Evolutionary conservation across 2,329 filamentous ascomycete species (phyloP), one percentile per base, ranked within the genome.

Genomic region (Cryphonectria carpinicola): DNA sequence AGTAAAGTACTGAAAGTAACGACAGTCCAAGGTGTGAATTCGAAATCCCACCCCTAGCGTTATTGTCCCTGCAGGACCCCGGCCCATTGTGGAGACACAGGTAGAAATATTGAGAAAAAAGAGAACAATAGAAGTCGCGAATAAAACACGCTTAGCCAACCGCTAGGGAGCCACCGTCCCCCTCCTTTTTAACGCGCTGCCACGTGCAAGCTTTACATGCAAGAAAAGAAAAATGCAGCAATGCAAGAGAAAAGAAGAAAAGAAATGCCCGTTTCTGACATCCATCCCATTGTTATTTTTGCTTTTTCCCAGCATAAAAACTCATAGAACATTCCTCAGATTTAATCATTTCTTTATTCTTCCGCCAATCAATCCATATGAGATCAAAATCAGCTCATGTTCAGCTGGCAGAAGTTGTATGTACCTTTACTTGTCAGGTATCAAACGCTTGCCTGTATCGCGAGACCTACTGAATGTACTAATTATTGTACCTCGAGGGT

Each of bases 101-200:
- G 41, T n/a, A 65, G 28, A 65, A 65, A 49, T 49, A 49, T 32
- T 46, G 43, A 28, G n/a, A 35, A 39, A 37, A 64, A 46, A 65
- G 32, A 49, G 62, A 65, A 65, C 14, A 46, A 65, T 65, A 43
- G 28, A 43, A 65, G 63, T 46, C 63, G 63, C 63, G 63, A 49
- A 25, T 37, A 6, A 52, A 32, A 65, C 63, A 65, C 63, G 63
- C 63, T 52, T 28, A 35, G 11, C 63, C 41, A 32, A 43, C 63
- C 61, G 41, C 37, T 64, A 22, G 22, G 32, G 37, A n/a, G 46
- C 37, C 25, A 17, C 37, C 61, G 28, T 13, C n/a, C 7, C 32
- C 19, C 13, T 64, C 41, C 39, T 64, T 14, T 35, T 35, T 65
- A 43, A 52, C 63, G 63, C 63, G 63, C 8, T 52, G 63, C 41